Evolutionary conservation across 225 moss, liverwort and hornwort species (phyloP).

Genomic region (Antitrichia curtipendula): DNA sequence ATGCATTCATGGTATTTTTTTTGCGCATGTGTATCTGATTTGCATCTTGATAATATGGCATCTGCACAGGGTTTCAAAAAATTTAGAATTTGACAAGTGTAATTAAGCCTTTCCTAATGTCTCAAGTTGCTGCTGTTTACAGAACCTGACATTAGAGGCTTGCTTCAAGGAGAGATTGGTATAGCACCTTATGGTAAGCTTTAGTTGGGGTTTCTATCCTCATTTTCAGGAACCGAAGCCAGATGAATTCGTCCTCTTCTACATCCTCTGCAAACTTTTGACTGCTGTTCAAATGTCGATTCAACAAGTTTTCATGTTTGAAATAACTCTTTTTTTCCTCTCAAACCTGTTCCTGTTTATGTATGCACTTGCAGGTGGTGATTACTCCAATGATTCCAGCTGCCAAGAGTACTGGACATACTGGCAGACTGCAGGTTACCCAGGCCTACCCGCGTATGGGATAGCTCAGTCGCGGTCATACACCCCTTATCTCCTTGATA

Average conservation of each 20-base stretch:
- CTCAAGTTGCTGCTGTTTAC: neutral
- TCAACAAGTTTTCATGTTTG: neutral
- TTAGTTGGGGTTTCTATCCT: neutral
- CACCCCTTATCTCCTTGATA: slow-evolving; percentile 73
- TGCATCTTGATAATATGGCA: neutral
- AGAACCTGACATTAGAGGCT: slow-evolving; percentile 36
- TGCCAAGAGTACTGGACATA: slow-evolving; percentile 53
- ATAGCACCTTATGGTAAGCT: slow-evolving; percentile 64
- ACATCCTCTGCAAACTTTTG: neutral
- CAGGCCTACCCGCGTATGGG: slow-evolving; percentile 50
- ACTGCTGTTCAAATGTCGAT: neutral
- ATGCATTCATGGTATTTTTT: neutral
- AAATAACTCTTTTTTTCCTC: neutral
- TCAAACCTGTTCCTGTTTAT: neutral
- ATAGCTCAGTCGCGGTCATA: slow-evolving; percentile 63
- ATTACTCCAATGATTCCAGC: slow-evolving; percentile 33
- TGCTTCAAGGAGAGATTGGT: slow-evolving; percentile 66
- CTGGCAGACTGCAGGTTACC: slow-evolving; percentile 50
- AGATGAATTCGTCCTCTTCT: neutral
- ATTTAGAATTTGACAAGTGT: neutral
- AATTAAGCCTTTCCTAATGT: neutral
- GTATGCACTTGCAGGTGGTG: slow-evolving; percentile 46
- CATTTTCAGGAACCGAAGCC: neutral
- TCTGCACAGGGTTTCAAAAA: neutral
- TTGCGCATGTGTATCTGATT: neutral